Evolutionary conservation across 345 rosid genomes (phyloP), one percentile per base, ranked within the genome.

Genomic region (Eucalyptus coolabah): DNA sequence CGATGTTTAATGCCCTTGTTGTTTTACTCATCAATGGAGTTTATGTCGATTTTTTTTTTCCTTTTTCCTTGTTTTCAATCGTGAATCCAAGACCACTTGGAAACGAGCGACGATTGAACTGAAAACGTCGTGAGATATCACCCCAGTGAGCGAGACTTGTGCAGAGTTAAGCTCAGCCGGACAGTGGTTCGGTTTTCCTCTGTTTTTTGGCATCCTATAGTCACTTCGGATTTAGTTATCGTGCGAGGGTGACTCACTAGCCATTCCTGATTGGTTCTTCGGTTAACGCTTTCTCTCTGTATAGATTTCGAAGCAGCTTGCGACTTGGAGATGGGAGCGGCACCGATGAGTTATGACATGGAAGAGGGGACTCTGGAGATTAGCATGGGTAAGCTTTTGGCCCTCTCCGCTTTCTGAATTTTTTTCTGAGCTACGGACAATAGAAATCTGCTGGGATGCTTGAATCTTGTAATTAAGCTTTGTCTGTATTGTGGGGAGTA

Each of bases 141-240:
- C 50, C 2, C 1, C 50, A 49, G 50, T 2, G 0, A 49, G 0
- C 0, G 50, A 49, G 16, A 49, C 1, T 49, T 49, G 50, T 49
- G 0, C 50, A 4, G 50, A 49, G 50, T 4, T 13, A 49, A 65
- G 42, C 40, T 67, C 12, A 2, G 24, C 8, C 80, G 12, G 17
- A 19, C 12, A 8, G 42, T 32, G 42, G 42, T 67, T 67, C 42
- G 80, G 19, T 67, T 32, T 7, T 32, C 12, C 42, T 32, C 40
- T 67, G 1, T 67, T 67, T 67, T 32, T 50, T 50, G 80, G 80
- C 7, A 67, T 67, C 2, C 4, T 67, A 10, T 32, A 4, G 4
- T 67, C 80, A 0, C 80, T 67, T 67, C 23, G 3, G 40, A 67
- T 32, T 32, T 12, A 0, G 4, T 67, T 12, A 6, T 32, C 23